A percentile compares a stretch with the other conserved stretches of the same genome.
phyloP scores from a whole-genome alignment of 257 asterid species.

The Solanum pimpinellifolium region DNA sequence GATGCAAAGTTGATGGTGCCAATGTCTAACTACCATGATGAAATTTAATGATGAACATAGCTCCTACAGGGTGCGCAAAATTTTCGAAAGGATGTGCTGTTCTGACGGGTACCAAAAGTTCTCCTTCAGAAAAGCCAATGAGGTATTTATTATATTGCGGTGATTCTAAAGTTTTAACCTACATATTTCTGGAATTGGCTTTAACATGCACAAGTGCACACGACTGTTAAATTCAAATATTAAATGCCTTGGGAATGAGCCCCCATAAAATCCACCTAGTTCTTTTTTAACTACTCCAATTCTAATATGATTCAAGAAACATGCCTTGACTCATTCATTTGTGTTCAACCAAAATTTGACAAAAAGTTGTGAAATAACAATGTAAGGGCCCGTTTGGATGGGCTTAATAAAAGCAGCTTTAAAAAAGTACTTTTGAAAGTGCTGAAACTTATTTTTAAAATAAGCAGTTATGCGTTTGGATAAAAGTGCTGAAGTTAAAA shows the following conservation, averaged over 20 bases:
- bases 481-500: no score
- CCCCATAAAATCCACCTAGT: background rate
- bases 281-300: background rate
- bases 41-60: background rate
- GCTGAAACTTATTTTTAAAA: no score
- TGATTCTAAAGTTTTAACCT: background rate
- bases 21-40: background rate
- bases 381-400: background rate
- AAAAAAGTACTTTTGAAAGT: no score
- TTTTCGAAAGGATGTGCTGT: background rate
- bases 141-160: background rate
- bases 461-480: no score
- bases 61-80: background rate
- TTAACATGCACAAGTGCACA: background rate
- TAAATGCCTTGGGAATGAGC: background rate
- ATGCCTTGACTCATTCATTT: background rate
- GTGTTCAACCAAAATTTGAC: background rate
- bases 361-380: background rate
- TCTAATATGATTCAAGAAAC: background rate
- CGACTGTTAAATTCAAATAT: background rate
- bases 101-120: background rate
- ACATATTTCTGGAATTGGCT: background rate
- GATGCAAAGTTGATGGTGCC: background rate
- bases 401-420: no score
- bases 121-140: background rate